These are phyloP conservation scores for Saturnispora hagleri DNA, from an alignment of 805 yeast genomes.

Conservation along the genomic window DNA sequence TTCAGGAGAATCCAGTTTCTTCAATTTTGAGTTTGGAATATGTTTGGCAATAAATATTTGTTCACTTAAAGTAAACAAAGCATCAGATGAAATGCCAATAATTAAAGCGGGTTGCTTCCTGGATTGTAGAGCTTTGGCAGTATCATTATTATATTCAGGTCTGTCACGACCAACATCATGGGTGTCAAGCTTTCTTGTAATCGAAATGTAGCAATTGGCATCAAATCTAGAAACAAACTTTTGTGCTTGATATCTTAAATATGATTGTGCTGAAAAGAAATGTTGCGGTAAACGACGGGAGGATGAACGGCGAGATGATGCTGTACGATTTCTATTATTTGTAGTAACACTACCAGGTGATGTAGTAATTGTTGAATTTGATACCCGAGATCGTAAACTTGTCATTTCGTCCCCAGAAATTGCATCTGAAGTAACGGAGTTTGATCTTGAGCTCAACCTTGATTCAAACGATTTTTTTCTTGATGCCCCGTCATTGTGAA, in stretches of 20 bases:
- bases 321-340: background rate
- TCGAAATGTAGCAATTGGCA: constrained; percentile 93
- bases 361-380: background rate
- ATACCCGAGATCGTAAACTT: background rate
- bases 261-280: constrained; percentile 91
- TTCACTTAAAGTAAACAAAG: constrained; percentile 84
- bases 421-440: constrained; percentile 22
- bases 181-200: constrained; percentile 88
- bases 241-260: constrained; percentile 86
- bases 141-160: constrained; percentile 29
- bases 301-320: constrained; percentile 30
- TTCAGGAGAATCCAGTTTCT: constrained; percentile 79
- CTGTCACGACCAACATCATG: constrained; percentile 87
- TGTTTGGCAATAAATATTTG: constrained; percentile 74
- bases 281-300: constrained; percentile 38
- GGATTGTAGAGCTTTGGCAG: constrained; percentile 45
- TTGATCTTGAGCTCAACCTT: constrained; percentile 22
- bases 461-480: constrained; percentile 23
- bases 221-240: constrained; percentile 87
- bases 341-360: background rate
- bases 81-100: constrained; percentile 88
- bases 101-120: constrained; percentile 70
- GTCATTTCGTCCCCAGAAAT: background rate
- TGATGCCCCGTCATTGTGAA: constrained; percentile 74
- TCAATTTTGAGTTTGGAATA: constrained; percentile 60